phyloP scores from a whole-genome alignment of 2,329 filamentous ascomycete species.

The Elsinoe ampelina region DNA sequence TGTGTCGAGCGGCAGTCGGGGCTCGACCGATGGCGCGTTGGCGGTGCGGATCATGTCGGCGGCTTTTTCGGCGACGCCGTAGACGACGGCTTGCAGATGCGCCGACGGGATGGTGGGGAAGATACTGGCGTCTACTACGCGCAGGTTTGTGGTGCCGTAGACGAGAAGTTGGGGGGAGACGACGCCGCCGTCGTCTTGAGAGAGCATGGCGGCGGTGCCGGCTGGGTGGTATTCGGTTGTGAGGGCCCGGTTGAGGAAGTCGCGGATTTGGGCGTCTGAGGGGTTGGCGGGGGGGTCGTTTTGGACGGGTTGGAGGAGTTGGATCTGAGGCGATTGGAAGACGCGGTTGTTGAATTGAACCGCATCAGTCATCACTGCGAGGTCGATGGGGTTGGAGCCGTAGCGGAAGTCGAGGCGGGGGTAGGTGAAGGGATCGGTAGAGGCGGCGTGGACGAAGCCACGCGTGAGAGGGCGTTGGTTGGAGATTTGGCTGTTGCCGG shows the following conservation, averaged over 20 bases:
- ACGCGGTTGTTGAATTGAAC: constrained; percentile 24
- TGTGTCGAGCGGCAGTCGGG: constrained; percentile 13
- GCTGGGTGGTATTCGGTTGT: constrained; percentile 41
- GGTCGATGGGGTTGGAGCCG: constrained; percentile 35
- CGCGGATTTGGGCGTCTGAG: constrained; percentile 22
- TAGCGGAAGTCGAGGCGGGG: constrained; percentile 36
- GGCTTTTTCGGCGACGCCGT: constrained; percentile 19
- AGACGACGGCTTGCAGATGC: constrained; percentile 18
- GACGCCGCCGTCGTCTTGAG: constrained; percentile 38
- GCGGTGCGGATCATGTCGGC: constrained; percentile 19
- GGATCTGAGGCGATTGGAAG: constrained; percentile 20
- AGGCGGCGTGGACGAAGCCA: constrained; percentile 32
- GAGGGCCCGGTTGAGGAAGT: constrained; percentile 24
- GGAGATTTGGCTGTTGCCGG: constrained; percentile 24
- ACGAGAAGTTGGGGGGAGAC: constrained; percentile 35
- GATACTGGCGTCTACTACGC: constrained; percentile 36
- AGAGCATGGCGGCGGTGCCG: constrained; percentile 41
- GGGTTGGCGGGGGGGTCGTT: constrained; percentile 22
- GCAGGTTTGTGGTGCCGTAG: constrained; percentile 33
- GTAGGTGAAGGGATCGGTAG: constrained; percentile 29
- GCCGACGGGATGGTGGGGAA: constrained; percentile 32
- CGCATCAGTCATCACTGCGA: constrained; percentile 20
- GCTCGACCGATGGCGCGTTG: neutral
- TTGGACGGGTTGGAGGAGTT: constrained; percentile 21
- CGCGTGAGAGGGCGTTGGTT: constrained; percentile 37